Conservation (phyloP, 371 early-diverging fungal genomes). For the Polyrhizophydium stewartii region DNA sequence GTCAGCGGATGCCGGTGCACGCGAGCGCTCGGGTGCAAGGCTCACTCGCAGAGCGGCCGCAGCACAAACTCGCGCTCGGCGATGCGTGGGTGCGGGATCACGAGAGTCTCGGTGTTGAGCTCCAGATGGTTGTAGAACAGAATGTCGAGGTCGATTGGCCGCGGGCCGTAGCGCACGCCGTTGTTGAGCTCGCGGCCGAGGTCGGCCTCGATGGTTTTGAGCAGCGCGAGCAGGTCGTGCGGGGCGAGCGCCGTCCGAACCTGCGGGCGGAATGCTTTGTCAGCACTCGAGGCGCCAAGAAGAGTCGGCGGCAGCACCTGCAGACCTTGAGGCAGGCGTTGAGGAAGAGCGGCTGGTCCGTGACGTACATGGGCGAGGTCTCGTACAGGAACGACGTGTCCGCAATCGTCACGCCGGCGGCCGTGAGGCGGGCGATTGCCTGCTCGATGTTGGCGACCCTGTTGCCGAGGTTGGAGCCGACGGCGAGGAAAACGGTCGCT, state of each 20-base stretch:
- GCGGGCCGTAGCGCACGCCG: constrained; percentile 78
- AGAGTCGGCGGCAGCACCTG: neutral
- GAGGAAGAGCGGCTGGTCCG: constrained; percentile 88
- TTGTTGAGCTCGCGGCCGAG: constrained; percentile 70
- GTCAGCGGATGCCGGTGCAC: neutral
- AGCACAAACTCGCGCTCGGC: constrained; percentile 94
- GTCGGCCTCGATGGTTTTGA: constrained; percentile 79
- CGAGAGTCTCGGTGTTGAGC: constrained; percentile 54
- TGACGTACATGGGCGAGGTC: constrained; percentile 92
- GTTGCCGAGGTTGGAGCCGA: constrained; percentile 94
- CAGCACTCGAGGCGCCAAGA: neutral
- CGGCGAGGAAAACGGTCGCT: constrained; percentile 59
- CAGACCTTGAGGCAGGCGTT: constrained; percentile 82
- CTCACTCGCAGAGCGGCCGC: constrained; percentile 86
- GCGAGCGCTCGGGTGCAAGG: neutral
- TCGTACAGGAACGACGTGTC: constrained; percentile 97
- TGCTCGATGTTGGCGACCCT: constrained; percentile 69
- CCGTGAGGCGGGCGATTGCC: constrained; percentile 65
- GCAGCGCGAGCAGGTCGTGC: constrained; percentile 59
- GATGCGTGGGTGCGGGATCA: constrained; percentile 85
- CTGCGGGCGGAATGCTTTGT: constrained; percentile 18
- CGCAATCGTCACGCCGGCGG: constrained; percentile 54
- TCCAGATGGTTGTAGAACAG: constrained; percentile 82
- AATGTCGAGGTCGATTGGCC: constrained; percentile 94
- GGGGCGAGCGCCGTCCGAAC: constrained; percentile 73